Evolutionary conservation across 176 grass and related monocot genomes (phyloP), one percentile per base, ranked within the genome.

Genomic region (Musa itinerans): DNA sequence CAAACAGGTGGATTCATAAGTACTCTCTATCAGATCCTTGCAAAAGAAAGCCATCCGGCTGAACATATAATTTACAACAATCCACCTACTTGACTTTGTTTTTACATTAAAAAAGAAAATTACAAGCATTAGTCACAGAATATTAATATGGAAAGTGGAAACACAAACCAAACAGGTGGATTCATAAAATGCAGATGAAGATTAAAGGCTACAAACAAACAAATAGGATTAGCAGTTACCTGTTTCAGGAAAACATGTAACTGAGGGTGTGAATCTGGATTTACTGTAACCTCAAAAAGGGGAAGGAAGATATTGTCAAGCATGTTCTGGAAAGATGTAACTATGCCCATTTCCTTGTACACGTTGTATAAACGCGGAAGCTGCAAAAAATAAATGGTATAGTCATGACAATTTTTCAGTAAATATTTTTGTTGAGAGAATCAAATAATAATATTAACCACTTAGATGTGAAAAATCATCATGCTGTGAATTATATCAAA

Each of bases 251-350:
- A 96, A 82, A 92, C 75, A 71, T 96, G 87, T 34, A 96, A 75
- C 56, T 92, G 92, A 75, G 92, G 92, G 85, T 92, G 92, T 55
- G 92, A 96, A 82, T 88, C 65, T 59, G 92, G 92, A 74, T 96
- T 83, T 25, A 96, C 65, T 49, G 92, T 96, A 54, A 89, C 92
- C 86, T 92, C 89, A 82, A 92, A 92, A 84, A 96, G 89, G 67
- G 92, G 92, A 64, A 96, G 89, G 75, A 96, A 96, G 69, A 96
- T 92, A 65, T 96, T 96, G 83, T 96, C 92, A 72, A 96, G 87
- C 52, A 96, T 83, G 76, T 92, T 96, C 75, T 96, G 92, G 81
- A 96, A 96, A 54, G 92, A 96, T 75, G 88, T 96, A 68, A 92
- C 88, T 71, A 86, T 96, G 54, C 92, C 92, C 87, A 96, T 92